Evolutionary conservation across 495 filamentous ascomycete species (phyloP), one percentile per base, ranked within the genome.

Genomic region (Bacidia rubella): DNA sequence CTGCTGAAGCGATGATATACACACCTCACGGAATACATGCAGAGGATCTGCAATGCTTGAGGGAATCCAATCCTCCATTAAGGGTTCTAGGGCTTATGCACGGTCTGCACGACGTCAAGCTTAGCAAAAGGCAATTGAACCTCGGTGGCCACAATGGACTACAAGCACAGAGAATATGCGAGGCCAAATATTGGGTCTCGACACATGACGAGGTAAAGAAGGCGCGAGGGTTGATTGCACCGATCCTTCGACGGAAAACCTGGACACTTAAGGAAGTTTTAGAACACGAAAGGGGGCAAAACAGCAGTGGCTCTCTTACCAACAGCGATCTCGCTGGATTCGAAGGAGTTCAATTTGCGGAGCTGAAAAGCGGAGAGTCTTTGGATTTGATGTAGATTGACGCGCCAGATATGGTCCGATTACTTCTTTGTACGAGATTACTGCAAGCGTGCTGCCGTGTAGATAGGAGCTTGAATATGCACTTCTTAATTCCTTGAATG

Each of bases 141-240:
- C 68, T 76, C 27, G 77, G 77, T 4, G 76, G 68, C 3, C 66
- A 71, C 51, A 78, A 78, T 57, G 77, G 71, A 0, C 55, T 79
- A 11, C 62, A 68, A 52, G 70, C 70, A 2, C 73, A 73, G 54
- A 62, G 68, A 40, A 58, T 68, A 22, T 63, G 71, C 40, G 60
- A 62, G 3, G 72, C 74, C 5, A 71, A 68, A 50, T 80, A 79
- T 56, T 79, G 77, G 76, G 57, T 79, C 19, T 68, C 65, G 3
- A 80, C 77, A 20, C 77, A 80, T 60, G 76, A 80, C 60, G 77
- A 79, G 58, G 57, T 73, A 11, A 79, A 79, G 59, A 68, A 56
- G 43, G 77, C 71, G 17, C 64, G 65, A 10, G 77, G 77, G 11
- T 26, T 79, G 10, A 65, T 79, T 10, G 63, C 62, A 32, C 70